These are phyloP conservation scores for Zanthoxylum bungeanum DNA, from an alignment of 345 rosid species.

Conservation along the genomic window DNA sequence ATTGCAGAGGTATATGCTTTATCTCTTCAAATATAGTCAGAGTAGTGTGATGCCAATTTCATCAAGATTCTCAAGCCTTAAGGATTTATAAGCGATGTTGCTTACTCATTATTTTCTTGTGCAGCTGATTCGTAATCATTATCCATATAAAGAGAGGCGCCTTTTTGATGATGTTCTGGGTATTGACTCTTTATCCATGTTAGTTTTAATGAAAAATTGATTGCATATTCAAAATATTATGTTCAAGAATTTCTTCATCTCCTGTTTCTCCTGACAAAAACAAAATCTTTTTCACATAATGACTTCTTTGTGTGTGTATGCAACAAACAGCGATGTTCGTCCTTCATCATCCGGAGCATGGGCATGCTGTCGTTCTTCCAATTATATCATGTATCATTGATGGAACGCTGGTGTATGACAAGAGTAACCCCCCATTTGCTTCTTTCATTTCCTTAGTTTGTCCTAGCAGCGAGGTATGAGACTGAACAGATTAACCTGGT, in stretches of 20 bases:
- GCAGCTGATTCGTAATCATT: conserved; percentile 80
- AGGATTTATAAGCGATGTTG: conserved; percentile 7
- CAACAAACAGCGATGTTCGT: conserved; percentile 82
- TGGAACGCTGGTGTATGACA: conserved; percentile 78
- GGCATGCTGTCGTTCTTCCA: conserved; percentile 93
- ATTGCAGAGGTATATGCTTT: conserved; percentile 78
- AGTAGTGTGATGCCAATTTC: background rate
- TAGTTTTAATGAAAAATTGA: conserved; percentile 1
- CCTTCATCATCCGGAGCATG: conserved; percentile 97
- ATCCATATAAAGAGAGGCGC: conserved; percentile 76
- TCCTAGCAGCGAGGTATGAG: conserved; percentile 71
- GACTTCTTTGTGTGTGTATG: conserved; percentile 19
- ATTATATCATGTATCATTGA: conserved; percentile 90
- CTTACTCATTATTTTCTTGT: conserved; percentile 23
- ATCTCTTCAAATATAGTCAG: background rate
- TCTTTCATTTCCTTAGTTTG: conserved; percentile 91
- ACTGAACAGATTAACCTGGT: conserved; percentile 6
- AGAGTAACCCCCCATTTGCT: conserved; percentile 74
- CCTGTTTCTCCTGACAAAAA: background rate
- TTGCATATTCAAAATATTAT: background rate
- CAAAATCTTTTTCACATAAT: background rate
- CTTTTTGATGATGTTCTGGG: conserved; percentile 95
- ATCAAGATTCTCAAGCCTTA: background rate
- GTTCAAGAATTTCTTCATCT: background rate
- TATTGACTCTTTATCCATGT: conserved; percentile 30